These are phyloP conservation scores for Papilionanthe hybrid DNA, from an alignment of 116 monocot genomes.

Conservation along the genomic window DNA sequence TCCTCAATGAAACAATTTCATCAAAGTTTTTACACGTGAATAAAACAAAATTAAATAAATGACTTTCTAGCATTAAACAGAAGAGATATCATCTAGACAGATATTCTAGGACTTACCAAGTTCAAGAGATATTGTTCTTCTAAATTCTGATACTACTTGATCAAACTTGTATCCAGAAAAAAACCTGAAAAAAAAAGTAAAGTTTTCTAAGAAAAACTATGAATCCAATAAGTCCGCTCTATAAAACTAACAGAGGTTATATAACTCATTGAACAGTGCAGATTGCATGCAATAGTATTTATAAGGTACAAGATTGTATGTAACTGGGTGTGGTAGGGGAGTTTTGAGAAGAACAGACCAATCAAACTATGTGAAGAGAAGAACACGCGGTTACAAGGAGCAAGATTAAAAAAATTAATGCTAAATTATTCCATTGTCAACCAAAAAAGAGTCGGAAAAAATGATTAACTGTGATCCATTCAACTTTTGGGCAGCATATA, in stretches of 20 bases:
- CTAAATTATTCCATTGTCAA: background rate
- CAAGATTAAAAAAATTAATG: background rate
- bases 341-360: background rate
- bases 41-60: background rate
- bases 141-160: conserved; percentile 63
- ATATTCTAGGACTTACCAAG: conserved; percentile 51
- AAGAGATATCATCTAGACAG: background rate
- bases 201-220: background rate
- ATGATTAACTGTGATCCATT: background rate
- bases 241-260: background rate
- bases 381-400: background rate
- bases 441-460: background rate
- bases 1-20: background rate
- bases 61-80: conserved; percentile 1
- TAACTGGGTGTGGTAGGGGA: background rate
- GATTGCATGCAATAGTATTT: background rate
- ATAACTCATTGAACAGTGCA: background rate
- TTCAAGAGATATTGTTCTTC: conserved; percentile 61
- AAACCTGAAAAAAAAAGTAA: conserved; percentile 57
- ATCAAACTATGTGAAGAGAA: background rate
- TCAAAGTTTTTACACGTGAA: background rate
- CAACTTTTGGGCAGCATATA: background rate
- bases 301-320: background rate
- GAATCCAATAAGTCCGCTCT: background rate
- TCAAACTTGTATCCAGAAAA: conserved; percentile 91